Conservation (phyloP, 176 grass and related monocot genomes). For the Tillandsia fasciculata region DNA sequence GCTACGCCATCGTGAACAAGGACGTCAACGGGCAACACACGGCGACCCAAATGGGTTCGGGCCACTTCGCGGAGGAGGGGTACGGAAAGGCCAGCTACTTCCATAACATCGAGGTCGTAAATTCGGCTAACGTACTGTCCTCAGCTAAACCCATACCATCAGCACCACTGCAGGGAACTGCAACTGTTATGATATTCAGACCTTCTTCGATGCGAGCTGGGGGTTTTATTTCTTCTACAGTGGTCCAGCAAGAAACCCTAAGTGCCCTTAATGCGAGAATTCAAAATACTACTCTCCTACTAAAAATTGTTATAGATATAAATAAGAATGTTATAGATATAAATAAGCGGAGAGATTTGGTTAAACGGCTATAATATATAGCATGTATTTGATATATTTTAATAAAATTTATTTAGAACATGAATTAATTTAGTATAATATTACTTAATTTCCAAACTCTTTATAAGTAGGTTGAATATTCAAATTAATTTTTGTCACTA, state of each 20-base stretch:
- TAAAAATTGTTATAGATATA: too few species aligned
- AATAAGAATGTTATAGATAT: too few species aligned
- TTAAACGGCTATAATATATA: too few species aligned
- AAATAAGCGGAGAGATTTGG: too few species aligned
- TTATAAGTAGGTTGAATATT: too few species aligned
- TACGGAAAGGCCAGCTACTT: neutral
- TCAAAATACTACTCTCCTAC: too few species aligned
- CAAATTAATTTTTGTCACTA: too few species aligned
- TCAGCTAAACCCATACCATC: neutral
- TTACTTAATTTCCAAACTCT: too few species aligned
- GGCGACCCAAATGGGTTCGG: conserved; percentile 6
- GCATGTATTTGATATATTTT: too few species aligned
- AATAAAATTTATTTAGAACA: too few species aligned
- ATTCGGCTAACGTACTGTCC: neutral
- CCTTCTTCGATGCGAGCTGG: neutral
- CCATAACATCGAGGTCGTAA: neutral
- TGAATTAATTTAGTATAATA: too few species aligned
- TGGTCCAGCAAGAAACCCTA: neutral
- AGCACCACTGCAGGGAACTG: neutral
- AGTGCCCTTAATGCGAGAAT: neutral
- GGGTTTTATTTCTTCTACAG: neutral
- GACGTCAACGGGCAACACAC: neutral
- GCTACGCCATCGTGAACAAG: neutral
- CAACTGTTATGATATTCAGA: neutral
- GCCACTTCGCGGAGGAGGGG: conserved; percentile 2